A percentile compares a stretch with the other conserved stretches of the same genome.
These are phyloP conservation scores for Gamsiella multidivaricata DNA, from an alignment of 192 early-diverging fungal genomes.

Conservation along the genomic window DNA sequence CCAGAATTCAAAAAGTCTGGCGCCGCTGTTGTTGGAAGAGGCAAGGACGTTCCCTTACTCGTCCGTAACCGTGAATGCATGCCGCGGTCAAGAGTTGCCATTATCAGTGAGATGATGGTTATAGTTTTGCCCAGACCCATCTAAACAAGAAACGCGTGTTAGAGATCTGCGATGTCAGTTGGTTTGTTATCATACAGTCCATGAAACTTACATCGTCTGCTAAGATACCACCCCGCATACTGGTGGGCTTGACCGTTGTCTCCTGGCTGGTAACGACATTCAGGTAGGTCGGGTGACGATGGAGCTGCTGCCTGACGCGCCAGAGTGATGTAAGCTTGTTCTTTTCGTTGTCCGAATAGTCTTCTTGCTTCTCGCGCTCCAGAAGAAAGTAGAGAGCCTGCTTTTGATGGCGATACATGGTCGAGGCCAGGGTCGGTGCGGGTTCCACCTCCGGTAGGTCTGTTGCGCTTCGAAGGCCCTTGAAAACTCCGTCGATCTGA, in stretches of 20 bases:
- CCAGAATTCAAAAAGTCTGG: conserved; percentile 34
- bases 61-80: conserved; percentile 16
- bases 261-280: conserved; percentile 66
- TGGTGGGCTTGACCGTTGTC: conserved; percentile 53
- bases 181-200: neutral
- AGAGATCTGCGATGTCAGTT: neutral
- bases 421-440: conserved; percentile 56
- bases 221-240: conserved; percentile 69
- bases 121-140: conserved; percentile 74
- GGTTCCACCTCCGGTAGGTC: conserved; percentile 66
- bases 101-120: conserved; percentile 64
- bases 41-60: neutral
- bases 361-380: conserved; percentile 75
- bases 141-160: conserved; percentile 5
- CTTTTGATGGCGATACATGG: conserved; percentile 83
- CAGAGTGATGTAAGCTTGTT: conserved; percentile 56
- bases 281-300: conserved; percentile 52
- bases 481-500: conserved; percentile 72
- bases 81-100: conserved; percentile 53
- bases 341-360: conserved; percentile 62
- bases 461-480: conserved; percentile 60
- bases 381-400: conserved; percentile 87
- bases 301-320: conserved; percentile 48
- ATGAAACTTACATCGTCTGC: conserved; percentile 58
- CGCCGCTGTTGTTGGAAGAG: neutral